Percentiles rank a stretch among this genome's conserved stretches.
Evolutionary conservation across 495 filamentous ascomycete genomes (phyloP).

Genomic region (Xylaria acuta): DNA sequence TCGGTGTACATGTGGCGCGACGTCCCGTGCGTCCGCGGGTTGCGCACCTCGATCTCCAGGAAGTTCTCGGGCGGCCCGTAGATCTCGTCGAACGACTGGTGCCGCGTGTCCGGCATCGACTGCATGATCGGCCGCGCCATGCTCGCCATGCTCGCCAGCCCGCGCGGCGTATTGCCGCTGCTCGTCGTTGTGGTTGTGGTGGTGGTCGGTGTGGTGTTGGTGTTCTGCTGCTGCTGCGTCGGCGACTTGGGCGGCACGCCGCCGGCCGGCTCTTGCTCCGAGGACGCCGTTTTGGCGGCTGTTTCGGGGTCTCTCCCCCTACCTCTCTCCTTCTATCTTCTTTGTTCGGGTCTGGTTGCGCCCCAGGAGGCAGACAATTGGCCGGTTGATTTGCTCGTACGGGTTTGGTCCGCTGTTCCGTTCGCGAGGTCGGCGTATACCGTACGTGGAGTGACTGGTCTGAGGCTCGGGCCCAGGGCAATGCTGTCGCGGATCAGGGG

Average conservation of each 20-base stretch:
- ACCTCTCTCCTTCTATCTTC: slow-evolving; percentile 19
- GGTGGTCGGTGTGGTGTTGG: not conserved
- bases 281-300: slow-evolving; percentile 51
- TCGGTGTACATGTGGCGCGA: slow-evolving; percentile 97
- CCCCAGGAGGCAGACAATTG: slow-evolving; percentile 2
- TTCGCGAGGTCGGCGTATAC: not conserved
- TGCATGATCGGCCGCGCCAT: slow-evolving; percentile 69
- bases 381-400: not conserved
- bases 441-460: not conserved
- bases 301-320: slow-evolving; percentile 34
- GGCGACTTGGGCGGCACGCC: slow-evolving; percentile 43
- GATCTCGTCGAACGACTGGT: slow-evolving; percentile 98
- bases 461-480: not conserved
- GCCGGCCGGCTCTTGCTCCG: slow-evolving; percentile 35
- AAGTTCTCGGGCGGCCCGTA: slow-evolving; percentile 99
- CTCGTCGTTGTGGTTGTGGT: slow-evolving; percentile 7
- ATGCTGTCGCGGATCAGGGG: not conserved
- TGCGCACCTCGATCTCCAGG: slow-evolving; percentile 93
- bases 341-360: slow-evolving; percentile 21
- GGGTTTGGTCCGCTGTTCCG: not conserved
- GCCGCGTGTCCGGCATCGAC: slow-evolving; percentile 81
- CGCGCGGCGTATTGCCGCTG: slow-evolving; percentile 37
- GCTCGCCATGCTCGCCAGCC: slow-evolving; percentile 41
- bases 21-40: slow-evolving; percentile 93
- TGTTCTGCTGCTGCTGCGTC: slow-evolving; percentile 26